These are phyloP conservation scores for Morella rubra DNA, from an alignment of 306 rosid species.

Conservation along the genomic window DNA sequence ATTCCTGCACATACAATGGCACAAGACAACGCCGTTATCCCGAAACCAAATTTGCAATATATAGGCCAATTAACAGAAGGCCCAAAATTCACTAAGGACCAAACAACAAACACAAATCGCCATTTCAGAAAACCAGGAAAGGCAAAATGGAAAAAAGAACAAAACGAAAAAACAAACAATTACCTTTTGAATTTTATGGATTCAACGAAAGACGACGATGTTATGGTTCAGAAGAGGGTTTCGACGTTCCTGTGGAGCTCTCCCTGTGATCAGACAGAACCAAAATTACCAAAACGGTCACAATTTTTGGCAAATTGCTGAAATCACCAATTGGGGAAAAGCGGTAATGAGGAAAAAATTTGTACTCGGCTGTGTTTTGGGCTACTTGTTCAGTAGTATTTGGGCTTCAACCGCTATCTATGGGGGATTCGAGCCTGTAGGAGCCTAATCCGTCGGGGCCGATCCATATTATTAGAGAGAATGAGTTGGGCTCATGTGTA, in stretches of 20 bases:
- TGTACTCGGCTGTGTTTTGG: too few relatives aligned
- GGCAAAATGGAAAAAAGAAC: not conserved
- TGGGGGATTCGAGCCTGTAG: too few relatives aligned
- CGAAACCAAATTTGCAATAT: not conserved
- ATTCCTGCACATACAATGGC: not conserved
- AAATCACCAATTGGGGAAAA: too few relatives aligned
- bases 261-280: not conserved
- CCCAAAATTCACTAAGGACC: not conserved
- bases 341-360: too few relatives aligned
- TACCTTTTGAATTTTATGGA: not conserved
- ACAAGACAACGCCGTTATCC: not conserved
- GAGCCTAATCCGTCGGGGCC: too few relatives aligned
- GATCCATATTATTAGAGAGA: too few relatives aligned
- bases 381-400: too few relatives aligned
- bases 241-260: not conserved
- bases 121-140: not conserved
- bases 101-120: not conserved
- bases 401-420: too few relatives aligned
- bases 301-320: too few relatives aligned
- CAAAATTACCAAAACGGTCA: not conserved
- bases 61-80: not conserved
- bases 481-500: too few relatives aligned
- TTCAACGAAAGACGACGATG: not conserved
- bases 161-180: too few relatives aligned
- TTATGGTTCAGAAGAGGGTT: not conserved